Conservation (phyloP, 2,329 filamentous ascomycete genomes). For the Cladosporium sphaerospermum region DNA sequence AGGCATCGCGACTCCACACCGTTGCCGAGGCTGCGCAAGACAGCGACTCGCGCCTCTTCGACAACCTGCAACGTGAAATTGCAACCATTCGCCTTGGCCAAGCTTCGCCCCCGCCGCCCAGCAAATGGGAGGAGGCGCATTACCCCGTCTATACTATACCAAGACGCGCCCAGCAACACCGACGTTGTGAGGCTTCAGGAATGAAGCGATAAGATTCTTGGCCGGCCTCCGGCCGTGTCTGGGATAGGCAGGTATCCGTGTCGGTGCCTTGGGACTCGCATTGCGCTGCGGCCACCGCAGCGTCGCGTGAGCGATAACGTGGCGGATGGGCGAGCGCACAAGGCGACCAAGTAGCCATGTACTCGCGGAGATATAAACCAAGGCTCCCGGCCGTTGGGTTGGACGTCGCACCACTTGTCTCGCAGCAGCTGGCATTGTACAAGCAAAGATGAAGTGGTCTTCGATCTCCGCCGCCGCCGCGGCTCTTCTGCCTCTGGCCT, state of each 20-base stretch:
- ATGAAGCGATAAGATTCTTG: conserved; percentile 9
- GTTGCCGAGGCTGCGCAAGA: too few species aligned
- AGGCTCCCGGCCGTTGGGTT: background rate
- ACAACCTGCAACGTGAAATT: background rate
- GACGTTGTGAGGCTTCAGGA: background rate
- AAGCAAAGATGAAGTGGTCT: conserved; percentile 17
- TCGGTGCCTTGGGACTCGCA: background rate
- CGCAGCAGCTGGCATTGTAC: background rate
- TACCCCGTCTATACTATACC: background rate
- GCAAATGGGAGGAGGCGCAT: conserved; percentile 5
- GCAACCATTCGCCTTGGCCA: background rate
- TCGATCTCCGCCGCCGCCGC: conserved; percentile 14
- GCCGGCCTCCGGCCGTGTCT: background rate
- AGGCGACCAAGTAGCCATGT: too few species aligned
- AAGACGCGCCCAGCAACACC: conserved; percentile 8
- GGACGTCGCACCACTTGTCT: background rate
- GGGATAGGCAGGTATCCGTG: conserved; percentile 9
- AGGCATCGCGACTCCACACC: background rate
- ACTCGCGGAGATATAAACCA: conserved; percentile 1
- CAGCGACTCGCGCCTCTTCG: too few species aligned
- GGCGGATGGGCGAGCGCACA: background rate
- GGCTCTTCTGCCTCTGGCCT: conserved; percentile 16
- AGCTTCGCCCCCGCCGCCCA: conserved; percentile 4
- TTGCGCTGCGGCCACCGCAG: background rate
- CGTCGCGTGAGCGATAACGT: conserved; percentile 4